phyloP scores from a whole-genome alignment of 352 stramenopile species.

The Vaucheria bursata region DNA sequence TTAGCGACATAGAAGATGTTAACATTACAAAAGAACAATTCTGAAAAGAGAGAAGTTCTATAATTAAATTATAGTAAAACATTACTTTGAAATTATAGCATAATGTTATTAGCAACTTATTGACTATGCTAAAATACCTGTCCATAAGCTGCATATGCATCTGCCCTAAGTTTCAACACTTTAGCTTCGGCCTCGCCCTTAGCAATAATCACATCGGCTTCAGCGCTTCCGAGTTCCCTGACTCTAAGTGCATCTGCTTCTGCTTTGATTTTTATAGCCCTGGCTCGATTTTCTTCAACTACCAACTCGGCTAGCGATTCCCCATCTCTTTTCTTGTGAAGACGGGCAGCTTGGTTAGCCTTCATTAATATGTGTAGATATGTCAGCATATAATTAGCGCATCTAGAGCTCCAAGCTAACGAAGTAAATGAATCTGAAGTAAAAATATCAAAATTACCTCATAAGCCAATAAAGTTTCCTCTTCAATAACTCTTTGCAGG shows the following conservation, averaged over 20 bases:
- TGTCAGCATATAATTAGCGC: too few species aligned
- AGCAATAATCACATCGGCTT: conserved; percentile 17
- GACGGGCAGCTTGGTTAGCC: conserved; percentile 21
- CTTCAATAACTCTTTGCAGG: conserved; percentile 30
- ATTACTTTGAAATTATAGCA: too few species aligned
- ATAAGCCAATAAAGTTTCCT: conserved; percentile 18
- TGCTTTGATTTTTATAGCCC: conserved; percentile 20
- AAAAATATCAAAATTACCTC: too few species aligned
- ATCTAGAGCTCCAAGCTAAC: too few species aligned
- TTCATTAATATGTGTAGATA: too few species aligned
- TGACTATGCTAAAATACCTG: background rate
- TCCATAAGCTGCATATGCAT: background rate
- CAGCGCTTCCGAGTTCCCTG: conserved; percentile 15
- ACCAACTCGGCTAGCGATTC: conserved; percentile 29
- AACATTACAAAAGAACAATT: too few species aligned
- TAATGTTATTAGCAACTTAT: background rate
- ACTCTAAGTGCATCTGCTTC: background rate
- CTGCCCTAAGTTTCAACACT: conserved; percentile 1
- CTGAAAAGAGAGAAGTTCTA: too few species aligned
- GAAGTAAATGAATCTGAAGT: too few species aligned
- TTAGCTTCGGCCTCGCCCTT: conserved; percentile 28
- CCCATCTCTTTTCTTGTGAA: conserved; percentile 35
- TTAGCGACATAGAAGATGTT: too few species aligned
- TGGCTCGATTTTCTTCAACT: conserved; percentile 33
- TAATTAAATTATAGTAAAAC: too few species aligned